Evolutionary conservation across 1,284 basidiomycete genomes (phyloP).

Genomic region (Malassezia equina): DNA sequence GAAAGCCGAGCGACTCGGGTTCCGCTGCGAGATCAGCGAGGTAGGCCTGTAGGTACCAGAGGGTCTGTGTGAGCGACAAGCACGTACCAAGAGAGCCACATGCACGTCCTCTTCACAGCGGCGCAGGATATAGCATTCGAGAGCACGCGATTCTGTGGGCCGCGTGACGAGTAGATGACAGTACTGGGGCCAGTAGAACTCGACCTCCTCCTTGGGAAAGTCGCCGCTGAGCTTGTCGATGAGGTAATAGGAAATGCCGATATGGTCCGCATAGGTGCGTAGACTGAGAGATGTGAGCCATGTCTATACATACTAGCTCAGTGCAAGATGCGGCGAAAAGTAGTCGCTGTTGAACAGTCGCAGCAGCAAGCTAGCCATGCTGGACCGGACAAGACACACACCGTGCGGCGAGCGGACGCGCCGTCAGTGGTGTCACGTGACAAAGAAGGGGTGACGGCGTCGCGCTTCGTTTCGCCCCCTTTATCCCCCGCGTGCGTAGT

Average conservation of each 20-base stretch:
- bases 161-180: slow-evolving; percentile 42
- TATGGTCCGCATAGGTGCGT: slow-evolving; percentile 42
- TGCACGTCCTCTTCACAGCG: slow-evolving; percentile 42
- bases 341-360: slow-evolving; percentile 46
- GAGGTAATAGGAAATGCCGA: slow-evolving; percentile 47
- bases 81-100: slow-evolving; percentile 32
- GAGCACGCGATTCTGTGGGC: slow-evolving; percentile 35
- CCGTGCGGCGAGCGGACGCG: slow-evolving; percentile 1
- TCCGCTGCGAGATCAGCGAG: slow-evolving; percentile 45
- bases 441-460: not conserved
- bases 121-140: slow-evolving; percentile 41
- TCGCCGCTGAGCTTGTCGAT: slow-evolving; percentile 34
- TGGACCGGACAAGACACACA: not conserved
- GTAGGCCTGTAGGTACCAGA: slow-evolving; percentile 46
- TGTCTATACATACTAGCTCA: slow-evolving; percentile 28
- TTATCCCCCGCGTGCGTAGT: not conserved
- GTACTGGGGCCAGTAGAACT: slow-evolving; percentile 47
- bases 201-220: slow-evolving; percentile 34
- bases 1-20: slow-evolving; percentile 65
- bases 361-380: slow-evolving; percentile 42
- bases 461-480: slow-evolving; percentile 3
- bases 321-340: slow-evolving; percentile 45
- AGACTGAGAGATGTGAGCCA: slow-evolving; percentile 9
- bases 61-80: slow-evolving; percentile 19
- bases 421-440: slow-evolving; percentile 2